phyloP scores from a whole-genome alignment of 306 rosid genomes.

The Prosopis cineraria region DNA sequence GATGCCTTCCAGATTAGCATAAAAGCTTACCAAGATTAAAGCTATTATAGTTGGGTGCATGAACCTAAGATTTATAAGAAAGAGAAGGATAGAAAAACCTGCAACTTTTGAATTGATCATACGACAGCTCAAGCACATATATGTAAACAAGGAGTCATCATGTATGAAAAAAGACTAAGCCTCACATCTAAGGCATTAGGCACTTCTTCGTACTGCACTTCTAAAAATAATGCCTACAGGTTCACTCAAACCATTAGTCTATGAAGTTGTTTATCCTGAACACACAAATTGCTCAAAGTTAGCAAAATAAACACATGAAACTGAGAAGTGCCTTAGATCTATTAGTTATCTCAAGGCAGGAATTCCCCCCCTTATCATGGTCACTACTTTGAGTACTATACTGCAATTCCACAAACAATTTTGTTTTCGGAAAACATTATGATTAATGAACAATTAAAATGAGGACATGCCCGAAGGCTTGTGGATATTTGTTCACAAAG shows the following conservation, averaged over 20 bases:
- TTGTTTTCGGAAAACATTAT: not conserved
- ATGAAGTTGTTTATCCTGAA: not conserved
- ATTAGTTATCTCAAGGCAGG: not conserved
- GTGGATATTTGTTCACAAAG: not conserved
- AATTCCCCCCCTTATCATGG: not conserved
- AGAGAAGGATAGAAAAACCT: not conserved
- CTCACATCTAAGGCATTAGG: not conserved
- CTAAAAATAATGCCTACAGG: not conserved
- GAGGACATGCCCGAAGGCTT: not conserved
- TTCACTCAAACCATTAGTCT: not conserved
- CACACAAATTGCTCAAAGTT: not conserved
- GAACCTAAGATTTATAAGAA: not conserved
- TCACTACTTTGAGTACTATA: not conserved
- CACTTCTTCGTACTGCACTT: not conserved
- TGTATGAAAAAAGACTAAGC: not conserved
- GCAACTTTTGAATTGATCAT: not conserved
- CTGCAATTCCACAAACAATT: not conserved
- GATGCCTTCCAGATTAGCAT: conserved; percentile 14
- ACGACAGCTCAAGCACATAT: not conserved
- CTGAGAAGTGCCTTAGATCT: not conserved
- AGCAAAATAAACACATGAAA: not conserved
- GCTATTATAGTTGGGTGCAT: not conserved
- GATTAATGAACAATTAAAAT: not conserved
- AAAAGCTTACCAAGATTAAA: not conserved
- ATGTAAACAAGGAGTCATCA: not conserved